A percentile compares a stretch with the other conserved stretches of the same genome.
Conservation (phyloP, 345 rosid species). For the Rhizophora mangle region DNA sequence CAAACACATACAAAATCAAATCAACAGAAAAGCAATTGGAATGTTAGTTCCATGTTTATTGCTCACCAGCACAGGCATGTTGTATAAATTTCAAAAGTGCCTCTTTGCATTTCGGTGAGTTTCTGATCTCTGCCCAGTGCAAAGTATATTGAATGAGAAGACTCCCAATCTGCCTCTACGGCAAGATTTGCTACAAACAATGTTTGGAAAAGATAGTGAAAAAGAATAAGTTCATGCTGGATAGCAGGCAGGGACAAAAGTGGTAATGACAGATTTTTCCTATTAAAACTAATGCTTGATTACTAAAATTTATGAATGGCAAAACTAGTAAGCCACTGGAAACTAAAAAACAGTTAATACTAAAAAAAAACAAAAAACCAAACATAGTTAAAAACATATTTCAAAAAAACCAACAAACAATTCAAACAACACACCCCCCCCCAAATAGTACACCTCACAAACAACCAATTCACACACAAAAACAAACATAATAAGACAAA, state of each 20-base stretch:
- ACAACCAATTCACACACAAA: too few relatives aligned
- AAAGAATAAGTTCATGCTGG: conserved; percentile 9
- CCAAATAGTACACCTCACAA: too few relatives aligned
- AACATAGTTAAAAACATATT: too few relatives aligned
- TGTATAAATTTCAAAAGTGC: conserved; percentile 61
- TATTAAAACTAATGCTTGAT: too few relatives aligned
- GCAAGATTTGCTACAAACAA: conserved; percentile 58
- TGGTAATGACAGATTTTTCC: not conserved
- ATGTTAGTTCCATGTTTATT: not conserved
- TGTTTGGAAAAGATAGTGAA: conserved; percentile 18
- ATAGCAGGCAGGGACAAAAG: conserved; percentile 5
- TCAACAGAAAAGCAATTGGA: not conserved
- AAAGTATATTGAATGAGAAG: conserved; percentile 70
- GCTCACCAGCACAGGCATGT: conserved; percentile 74
- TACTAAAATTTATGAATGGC: too few relatives aligned
- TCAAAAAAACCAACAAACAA: too few relatives aligned
- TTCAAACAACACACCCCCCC: too few relatives aligned
- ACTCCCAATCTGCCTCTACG: conserved; percentile 77
- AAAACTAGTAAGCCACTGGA: too few relatives aligned
- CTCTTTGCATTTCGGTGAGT: conserved; percentile 43
- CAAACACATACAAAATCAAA: not conserved
- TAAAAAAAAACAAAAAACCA: too few relatives aligned
- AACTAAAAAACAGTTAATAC: too few relatives aligned
- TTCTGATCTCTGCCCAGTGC: conserved; percentile 71
- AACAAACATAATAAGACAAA: too few relatives aligned